These are phyloP conservation scores for Juglanconis oblonga DNA, from an alignment of 2,329 filamentous ascomycete species.

Conservation along the genomic window DNA sequence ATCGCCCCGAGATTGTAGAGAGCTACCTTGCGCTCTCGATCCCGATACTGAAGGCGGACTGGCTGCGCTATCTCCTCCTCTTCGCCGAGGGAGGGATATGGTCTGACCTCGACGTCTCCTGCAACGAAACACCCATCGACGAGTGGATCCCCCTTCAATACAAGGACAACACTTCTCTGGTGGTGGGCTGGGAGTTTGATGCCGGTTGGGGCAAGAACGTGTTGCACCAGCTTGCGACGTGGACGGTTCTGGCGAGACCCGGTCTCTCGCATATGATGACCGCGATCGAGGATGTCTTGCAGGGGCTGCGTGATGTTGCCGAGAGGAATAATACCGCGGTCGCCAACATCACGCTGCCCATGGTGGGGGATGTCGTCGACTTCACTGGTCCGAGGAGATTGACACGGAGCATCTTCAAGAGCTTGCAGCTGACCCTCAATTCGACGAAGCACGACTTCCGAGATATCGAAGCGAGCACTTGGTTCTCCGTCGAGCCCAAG, in stretches of 20 bases:
- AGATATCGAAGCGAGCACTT: conserved; percentile 1
- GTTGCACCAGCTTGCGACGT: conserved; percentile 22
- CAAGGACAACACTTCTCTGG: not conserved
- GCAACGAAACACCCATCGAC: conserved; percentile 1
- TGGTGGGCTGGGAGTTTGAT: conserved; percentile 5
- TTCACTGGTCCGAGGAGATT: conserved; percentile 15
- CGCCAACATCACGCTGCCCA: not conserved
- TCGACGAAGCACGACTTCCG: conserved; percentile 3
- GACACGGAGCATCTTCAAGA: conserved; percentile 13
- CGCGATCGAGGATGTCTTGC: conserved; percentile 21
- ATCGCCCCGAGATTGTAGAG: not conserved
- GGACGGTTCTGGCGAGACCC: conserved; percentile 23
- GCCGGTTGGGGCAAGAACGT: conserved; percentile 21
- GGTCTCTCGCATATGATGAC: conserved; percentile 18
- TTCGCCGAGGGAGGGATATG: conserved; percentile 19
- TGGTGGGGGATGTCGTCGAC: conserved; percentile 16
- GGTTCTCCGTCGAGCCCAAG: not conserved
- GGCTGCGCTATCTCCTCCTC: conserved; percentile 17
- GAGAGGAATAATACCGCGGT: conserved; percentile 10
- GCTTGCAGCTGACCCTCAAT: conserved; percentile 6
- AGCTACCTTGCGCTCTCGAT: not conserved
- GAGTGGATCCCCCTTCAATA: not conserved
- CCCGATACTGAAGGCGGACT: conserved; percentile 15
- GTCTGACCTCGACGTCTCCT: conserved; percentile 17
- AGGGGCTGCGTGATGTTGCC: conserved; percentile 8